Conservation (phyloP, 345 rosid species). For the Eutrema japonicum region DNA sequence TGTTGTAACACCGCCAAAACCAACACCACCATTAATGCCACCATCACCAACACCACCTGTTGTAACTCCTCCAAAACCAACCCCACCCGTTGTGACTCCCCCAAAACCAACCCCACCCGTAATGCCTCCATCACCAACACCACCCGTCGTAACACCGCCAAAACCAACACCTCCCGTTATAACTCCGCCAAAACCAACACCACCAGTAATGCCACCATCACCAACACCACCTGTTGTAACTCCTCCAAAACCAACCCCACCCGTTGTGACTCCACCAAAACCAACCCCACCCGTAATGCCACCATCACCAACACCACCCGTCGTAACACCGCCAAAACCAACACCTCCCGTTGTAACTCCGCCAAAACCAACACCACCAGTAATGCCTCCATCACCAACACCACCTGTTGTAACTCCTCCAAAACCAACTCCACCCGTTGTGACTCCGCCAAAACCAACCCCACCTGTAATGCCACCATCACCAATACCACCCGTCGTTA, state of each 20-base stretch:
- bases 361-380: not conserved
- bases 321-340: not conserved
- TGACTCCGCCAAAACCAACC: not conserved
- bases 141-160: not conserved
- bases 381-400: not conserved
- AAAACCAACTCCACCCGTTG: not conserved
- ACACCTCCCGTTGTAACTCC: not conserved
- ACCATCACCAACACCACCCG: not conserved
- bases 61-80: not conserved
- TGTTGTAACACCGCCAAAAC: not conserved
- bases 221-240: not conserved
- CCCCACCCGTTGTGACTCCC: not conserved
- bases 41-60: not conserved
- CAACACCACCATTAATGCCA: not conserved
- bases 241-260: not conserved
- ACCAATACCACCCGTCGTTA: not conserved
- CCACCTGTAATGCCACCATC: not conserved
- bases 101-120: not conserved
- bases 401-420: not conserved
- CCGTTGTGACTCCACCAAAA: not conserved
- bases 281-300: not conserved
- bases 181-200: not conserved
- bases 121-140: not conserved
- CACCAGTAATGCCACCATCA: not conserved
- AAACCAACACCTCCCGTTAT: not conserved